Base-by-base conservation (phyloP, 2,329 filamentous ascomycete genomes). In the Colletotrichum eremochloae region DNA sequence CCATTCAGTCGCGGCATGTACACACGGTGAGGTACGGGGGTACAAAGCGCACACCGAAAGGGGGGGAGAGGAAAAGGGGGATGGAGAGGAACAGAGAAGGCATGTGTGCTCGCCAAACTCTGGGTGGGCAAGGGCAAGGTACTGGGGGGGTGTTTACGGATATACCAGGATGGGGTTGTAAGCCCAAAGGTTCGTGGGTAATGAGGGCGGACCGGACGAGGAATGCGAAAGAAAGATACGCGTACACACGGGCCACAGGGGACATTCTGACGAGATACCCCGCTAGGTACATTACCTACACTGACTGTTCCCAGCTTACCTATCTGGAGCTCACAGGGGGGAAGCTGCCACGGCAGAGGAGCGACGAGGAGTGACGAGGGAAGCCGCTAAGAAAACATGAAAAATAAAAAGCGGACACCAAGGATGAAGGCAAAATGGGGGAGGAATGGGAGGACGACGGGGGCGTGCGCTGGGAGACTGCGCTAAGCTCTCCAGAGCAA, bases 371-470 rank as follows among this genome's bases (percentile, higher is more conserved):
- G 31, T 29, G 42, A 24, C 33, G n/a, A 31, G 48, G 24, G 38
- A 12, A 57, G 33, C 29, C 5, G 14, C 31, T 56, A 33, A 44
- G 15, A 20, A n/a, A 15, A 18, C 46, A 36, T 18, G 42, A 38
- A 20, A 20, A 62, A 63, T 53, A 46, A 68, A 67, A 63, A 63
- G 64, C 65, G 68, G 68, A 68, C 20, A 53, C 65, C 18, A 40
- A 63, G 48, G 56, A 40, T 40, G 55, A 72, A 57, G 69, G 24
- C 66, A 38, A 64, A 68, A 48, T 24, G 46, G 66, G 58, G 20
- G 24, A 20, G 69, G 46, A 64, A 72, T 68, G 40, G 69, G 38
- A 72, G 65, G 69, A 31, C 33, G 60, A 63, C 31, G 58, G 69
- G 69, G 58, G 65, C 58, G 69, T 48, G 56, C 60, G 31, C 56